Percentiles rank a stretch among this genome's conserved stretches.
phyloP scores from a whole-genome alignment of 2,329 filamentous ascomycete genomes.

The Gaeumannomyces tritici region DNA sequence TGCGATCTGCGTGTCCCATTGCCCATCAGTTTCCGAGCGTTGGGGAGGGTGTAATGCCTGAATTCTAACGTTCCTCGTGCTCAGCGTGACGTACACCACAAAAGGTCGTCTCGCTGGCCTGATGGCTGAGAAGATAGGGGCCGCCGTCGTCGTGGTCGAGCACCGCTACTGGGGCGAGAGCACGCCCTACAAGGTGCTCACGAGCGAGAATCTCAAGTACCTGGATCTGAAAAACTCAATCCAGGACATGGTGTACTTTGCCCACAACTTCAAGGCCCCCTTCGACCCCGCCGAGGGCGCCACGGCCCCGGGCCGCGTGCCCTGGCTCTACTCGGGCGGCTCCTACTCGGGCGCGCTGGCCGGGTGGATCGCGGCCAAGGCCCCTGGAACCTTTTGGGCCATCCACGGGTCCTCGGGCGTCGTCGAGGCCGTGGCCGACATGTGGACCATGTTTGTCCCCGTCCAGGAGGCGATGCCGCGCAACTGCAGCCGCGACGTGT shows the following conservation, averaged over 20 bases:
- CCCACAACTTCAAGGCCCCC: constrained; percentile 33
- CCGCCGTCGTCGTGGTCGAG: constrained; percentile 29
- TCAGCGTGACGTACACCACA: not conserved
- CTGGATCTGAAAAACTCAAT: constrained; percentile 30
- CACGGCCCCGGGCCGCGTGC: constrained; percentile 36
- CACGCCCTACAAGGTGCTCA: constrained; percentile 23
- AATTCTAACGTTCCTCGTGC: not conserved
- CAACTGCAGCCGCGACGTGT: constrained; percentile 46
- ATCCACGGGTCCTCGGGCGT: constrained; percentile 46
- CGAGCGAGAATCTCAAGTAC: constrained; percentile 24
- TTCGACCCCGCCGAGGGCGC: constrained; percentile 29
- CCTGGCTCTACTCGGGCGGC: constrained; percentile 45
- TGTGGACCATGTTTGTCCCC: constrained; percentile 46
- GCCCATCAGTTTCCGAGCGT: not conserved
- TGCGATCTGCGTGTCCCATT: not conserved
- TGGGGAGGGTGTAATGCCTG: not conserved
- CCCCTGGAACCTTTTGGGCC: constrained; percentile 47
- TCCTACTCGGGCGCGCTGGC: constrained; percentile 46
- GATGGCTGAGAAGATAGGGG: constrained; percentile 27
- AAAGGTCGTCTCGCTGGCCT: constrained; percentile 22
- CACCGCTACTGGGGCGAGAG: constrained; percentile 33
- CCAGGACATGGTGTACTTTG: constrained; percentile 30
- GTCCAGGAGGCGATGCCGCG: constrained; percentile 40
- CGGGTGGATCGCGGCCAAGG: constrained; percentile 37
- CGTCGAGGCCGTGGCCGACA: constrained; percentile 39